phyloP scores from a whole-genome alignment of 495 filamentous ascomycete genomes.

The Sordaria brevicollis region DNA sequence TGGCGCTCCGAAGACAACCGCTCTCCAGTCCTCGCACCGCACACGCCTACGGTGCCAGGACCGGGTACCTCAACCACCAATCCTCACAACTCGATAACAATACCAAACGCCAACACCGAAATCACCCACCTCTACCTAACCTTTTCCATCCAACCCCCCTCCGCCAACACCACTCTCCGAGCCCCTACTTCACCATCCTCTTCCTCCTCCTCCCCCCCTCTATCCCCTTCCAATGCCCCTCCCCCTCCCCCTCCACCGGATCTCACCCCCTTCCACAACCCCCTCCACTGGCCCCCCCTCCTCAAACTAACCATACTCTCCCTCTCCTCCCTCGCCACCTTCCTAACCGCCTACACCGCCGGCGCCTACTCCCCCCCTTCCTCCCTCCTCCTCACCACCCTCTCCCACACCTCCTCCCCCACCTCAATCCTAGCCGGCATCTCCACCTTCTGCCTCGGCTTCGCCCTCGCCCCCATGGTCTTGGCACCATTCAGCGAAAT shows the following conservation, averaged over 20 bases:
- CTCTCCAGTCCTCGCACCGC: not conserved
- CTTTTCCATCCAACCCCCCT: constrained; percentile 56
- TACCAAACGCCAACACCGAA: constrained; percentile 2
- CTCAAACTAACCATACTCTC: constrained; percentile 65
- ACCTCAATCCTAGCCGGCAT: constrained; percentile 67
- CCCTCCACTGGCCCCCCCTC: constrained; percentile 60
- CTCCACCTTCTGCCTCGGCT: constrained; percentile 74
- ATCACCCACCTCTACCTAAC: constrained; percentile 66
- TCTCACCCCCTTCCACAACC: constrained; percentile 56
- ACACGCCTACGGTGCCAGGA: not conserved
- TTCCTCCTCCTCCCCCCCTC: constrained; percentile 31
- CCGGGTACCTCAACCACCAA: not conserved
- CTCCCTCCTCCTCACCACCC: constrained; percentile 47
- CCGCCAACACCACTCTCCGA: constrained; percentile 37
- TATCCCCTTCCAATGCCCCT: constrained; percentile 42
- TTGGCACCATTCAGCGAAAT: constrained; percentile 87
- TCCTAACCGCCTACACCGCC: constrained; percentile 69
- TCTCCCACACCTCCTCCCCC: constrained; percentile 48
- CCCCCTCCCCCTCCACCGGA: constrained; percentile 48
- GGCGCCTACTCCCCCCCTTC: constrained; percentile 68
- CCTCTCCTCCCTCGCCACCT: constrained; percentile 66
- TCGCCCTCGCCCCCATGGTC: constrained; percentile 79
- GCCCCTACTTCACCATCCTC: constrained; percentile 10
- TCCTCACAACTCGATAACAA: not conserved
- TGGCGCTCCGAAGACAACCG: not conserved